These are phyloP conservation scores for Angophora floribunda DNA, from an alignment of 345 rosid species.

Conservation along the genomic window DNA sequence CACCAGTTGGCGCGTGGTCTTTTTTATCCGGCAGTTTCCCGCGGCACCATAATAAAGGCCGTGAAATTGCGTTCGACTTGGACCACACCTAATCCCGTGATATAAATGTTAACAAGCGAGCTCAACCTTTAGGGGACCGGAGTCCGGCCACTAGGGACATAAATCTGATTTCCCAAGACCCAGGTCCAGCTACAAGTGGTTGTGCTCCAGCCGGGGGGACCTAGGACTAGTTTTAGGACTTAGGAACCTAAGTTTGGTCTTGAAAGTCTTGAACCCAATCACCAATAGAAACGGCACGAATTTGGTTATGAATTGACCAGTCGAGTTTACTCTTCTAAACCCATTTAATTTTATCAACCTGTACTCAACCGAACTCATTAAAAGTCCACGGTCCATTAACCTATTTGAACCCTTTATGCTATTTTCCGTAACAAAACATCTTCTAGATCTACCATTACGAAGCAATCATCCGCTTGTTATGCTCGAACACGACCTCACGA, in stretches of 20 bases:
- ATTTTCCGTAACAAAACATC: not conserved
- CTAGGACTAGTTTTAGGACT: not conserved
- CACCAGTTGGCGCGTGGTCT: not conserved
- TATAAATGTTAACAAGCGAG: not conserved
- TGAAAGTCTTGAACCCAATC: not conserved
- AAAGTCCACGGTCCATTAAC: not conserved
- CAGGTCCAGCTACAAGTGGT: not conserved
- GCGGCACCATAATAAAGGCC: rapidly evolving
- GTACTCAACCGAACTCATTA: not conserved
- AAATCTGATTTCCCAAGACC: not conserved
- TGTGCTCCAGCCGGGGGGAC: not conserved
- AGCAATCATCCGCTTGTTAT: not conserved
- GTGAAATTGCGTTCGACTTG: not conserved
- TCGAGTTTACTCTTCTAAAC: not conserved
- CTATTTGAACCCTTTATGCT: not conserved
- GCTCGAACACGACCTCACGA: not conserved
- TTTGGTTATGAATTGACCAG: not conserved
- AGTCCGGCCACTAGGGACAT: not conserved
- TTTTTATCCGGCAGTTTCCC: rapidly evolving
- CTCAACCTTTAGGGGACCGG: rapidly evolving
- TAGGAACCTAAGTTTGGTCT: not conserved
- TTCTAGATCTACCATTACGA: not conserved
- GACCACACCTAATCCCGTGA: rapidly evolving
- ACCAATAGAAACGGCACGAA: rapidly evolving
- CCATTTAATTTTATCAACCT: not conserved